A percentile compares a stretch with the other conserved stretches of the same genome.
phyloP scores from a whole-genome alignment of 768 basidiomycete species.

The Trametes elegans region DNA sequence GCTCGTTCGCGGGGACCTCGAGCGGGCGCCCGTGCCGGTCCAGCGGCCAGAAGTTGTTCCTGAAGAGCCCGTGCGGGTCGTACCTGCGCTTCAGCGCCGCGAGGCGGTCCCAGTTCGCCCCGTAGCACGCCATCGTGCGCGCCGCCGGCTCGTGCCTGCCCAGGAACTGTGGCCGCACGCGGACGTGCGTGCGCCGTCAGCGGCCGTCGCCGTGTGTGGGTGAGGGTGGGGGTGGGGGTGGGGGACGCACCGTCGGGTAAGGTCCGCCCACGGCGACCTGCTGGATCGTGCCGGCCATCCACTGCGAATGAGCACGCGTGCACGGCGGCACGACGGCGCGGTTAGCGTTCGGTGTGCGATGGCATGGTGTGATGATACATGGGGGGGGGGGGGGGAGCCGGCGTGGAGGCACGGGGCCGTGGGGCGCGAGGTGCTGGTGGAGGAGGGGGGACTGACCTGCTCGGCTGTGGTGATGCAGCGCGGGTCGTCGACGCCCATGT shows the following conservation, averaged over 20 bases:
- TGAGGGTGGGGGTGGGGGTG: no score
- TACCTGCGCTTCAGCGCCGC: constrained; percentile 69
- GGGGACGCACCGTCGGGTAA: constrained; percentile 81
- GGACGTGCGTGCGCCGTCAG: neutral
- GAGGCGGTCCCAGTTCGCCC: constrained; percentile 72
- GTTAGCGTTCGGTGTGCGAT: neutral
- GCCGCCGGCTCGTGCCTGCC: constrained; percentile 65
- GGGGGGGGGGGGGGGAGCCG: no score
- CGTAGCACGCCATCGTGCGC: constrained; percentile 66
- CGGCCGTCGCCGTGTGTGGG: no score
- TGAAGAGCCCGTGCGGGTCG: constrained; percentile 76
- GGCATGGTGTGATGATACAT: no score
- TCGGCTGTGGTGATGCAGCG: constrained; percentile 82
- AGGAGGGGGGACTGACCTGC: constrained; percentile 45
- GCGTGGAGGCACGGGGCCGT: no score
- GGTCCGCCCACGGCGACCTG: constrained; percentile 77
- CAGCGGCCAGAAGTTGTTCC: constrained; percentile 79
- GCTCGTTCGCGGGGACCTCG: constrained; percentile 62
- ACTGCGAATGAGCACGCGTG: constrained; percentile 47
- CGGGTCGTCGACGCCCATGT: constrained; percentile 76
- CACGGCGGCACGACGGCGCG: neutral
- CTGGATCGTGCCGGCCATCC: constrained; percentile 75
- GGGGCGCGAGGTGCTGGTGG: no score
- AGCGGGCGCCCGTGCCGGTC: constrained; percentile 53
- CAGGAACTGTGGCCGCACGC: constrained; percentile 52